Percentiles rank a stretch among this genome's conserved stretches.
Conservation (phyloP, 225 moss, liverwort and hornwort species). For the Asterella californica region DNA sequence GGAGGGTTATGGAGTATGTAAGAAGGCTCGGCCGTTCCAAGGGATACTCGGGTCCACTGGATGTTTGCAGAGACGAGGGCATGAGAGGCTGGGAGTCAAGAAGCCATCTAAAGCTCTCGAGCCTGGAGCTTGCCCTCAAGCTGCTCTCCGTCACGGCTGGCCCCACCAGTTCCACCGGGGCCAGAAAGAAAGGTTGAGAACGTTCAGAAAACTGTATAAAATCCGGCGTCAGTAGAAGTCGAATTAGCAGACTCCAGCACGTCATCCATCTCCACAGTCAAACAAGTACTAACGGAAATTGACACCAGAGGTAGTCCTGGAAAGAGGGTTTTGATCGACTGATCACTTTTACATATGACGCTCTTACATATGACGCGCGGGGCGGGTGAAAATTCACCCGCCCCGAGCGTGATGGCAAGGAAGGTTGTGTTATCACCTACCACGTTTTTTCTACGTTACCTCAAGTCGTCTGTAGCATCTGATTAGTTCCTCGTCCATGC, state of each 20-base stretch:
- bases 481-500: constrained; percentile 1
- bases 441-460: constrained; percentile 2
- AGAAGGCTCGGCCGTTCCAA: neutral
- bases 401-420: neutral
- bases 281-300: neutral
- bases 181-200: constrained; percentile 2
- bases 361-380: neutral
- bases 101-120: neutral
- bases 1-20: neutral
- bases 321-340: neutral
- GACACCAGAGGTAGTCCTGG: neutral
- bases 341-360: neutral
- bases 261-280: neutral
- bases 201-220: neutral
- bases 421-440: constrained; percentile 1
- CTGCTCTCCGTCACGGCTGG: neutral
- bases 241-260: neutral
- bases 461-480: neutral
- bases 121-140: neutral
- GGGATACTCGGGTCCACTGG: neutral
- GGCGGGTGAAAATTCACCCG: neutral
- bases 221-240: neutral
- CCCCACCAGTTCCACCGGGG: constrained; percentile 5
- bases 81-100: neutral
- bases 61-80: neutral